Conservation (phyloP, 2,329 filamentous ascomycete genomes). For the Cytospora leucostoma region DNA sequence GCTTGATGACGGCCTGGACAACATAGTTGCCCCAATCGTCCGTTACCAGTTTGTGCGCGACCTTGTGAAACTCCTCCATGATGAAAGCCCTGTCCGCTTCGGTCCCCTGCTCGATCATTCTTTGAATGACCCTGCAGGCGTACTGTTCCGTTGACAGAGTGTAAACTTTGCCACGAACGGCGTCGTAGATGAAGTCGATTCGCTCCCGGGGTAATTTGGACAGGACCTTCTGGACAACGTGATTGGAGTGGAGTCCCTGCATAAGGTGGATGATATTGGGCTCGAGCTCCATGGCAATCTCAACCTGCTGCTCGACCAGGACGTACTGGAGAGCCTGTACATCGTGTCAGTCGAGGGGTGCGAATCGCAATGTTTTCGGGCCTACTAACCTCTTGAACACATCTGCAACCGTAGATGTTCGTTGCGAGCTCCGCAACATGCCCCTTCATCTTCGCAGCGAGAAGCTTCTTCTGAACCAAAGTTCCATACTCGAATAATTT, state of each 20-base stretch:
- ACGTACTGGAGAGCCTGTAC: constrained; percentile 83
- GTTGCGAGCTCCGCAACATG: constrained; percentile 77
- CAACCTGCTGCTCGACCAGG: constrained; percentile 85
- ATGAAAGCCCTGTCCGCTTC: constrained; percentile 71
- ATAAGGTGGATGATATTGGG: constrained; percentile 75
- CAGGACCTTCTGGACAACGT: constrained; percentile 94
- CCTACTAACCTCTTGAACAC: constrained; percentile 82
- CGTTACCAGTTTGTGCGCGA: constrained; percentile 70
- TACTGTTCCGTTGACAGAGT: constrained; percentile 77
- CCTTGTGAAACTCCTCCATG: constrained; percentile 75
- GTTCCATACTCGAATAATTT: constrained; percentile 97
- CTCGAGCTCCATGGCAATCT: constrained; percentile 81
- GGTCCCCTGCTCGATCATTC: constrained; percentile 82
- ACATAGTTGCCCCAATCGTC: constrained; percentile 98
- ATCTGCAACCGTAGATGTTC: constrained; percentile 92
- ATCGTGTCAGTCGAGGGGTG: constrained; percentile 15
- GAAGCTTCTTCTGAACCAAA: constrained; percentile 84
- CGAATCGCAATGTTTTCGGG: constrained; percentile 1
- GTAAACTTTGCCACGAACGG: constrained; percentile 74
- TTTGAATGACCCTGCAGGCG: constrained; percentile 90
- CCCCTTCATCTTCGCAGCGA: constrained; percentile 85
- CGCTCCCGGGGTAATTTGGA: constrained; percentile 75
- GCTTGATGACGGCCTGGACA: constrained; percentile 83
- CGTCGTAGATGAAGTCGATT: constrained; percentile 82
- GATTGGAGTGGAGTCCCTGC: constrained; percentile 89